Evolutionary conservation across 768 basidiomycete genomes (phyloP), one percentile per base, ranked within the genome.

Genomic region (Mycena rosella): DNA sequence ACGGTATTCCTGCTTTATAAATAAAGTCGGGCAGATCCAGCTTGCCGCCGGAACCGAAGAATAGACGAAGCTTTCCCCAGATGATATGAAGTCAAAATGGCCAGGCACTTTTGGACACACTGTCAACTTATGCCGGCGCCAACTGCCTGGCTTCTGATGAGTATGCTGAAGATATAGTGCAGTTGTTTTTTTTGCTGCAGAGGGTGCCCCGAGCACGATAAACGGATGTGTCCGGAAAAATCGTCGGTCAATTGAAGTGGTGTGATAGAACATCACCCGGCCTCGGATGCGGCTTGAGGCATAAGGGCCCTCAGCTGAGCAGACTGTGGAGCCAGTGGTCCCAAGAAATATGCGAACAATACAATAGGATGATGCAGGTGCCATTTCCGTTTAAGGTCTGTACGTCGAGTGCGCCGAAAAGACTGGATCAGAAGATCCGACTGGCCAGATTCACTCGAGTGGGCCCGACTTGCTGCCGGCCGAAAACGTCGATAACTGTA

Each of bases 21-120:
- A n/a, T n/a, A n/a, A n/a, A n/a, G n/a, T n/a, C n/a, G n/a, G n/a
- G n/a, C n/a, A n/a, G n/a, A n/a, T n/a, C n/a, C n/a, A n/a, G n/a
- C n/a, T n/a, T 36, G 60, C 27, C 20, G 20, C n/a, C 15, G 8
- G 49, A 48, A 47, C 65, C 69, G 69, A 70, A 60, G 65, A 66
- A 63, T 56, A 60, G 45, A 67, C 69, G 69, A 70, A 20, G 49
- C 65, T 62, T 70, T 55, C 14, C 60, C 69, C 51, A 47, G 22
- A 47, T 26, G 36, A 29, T 40, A 36, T 36, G 36, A 30, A 15
- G 9, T 51, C n/a, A 45, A 22, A 45, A 26, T 20, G 24, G 29
- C 26, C 15, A n/a, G 27, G 10, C 1, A 32, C 14, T 51, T 11
- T 29, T 18, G 20, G 11, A 44, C 3, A 34, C 20, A 5, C 27